These are phyloP conservation scores for Malus hybrid DNA, from an alignment of 331 rosid species.

Conservation along the genomic window DNA sequence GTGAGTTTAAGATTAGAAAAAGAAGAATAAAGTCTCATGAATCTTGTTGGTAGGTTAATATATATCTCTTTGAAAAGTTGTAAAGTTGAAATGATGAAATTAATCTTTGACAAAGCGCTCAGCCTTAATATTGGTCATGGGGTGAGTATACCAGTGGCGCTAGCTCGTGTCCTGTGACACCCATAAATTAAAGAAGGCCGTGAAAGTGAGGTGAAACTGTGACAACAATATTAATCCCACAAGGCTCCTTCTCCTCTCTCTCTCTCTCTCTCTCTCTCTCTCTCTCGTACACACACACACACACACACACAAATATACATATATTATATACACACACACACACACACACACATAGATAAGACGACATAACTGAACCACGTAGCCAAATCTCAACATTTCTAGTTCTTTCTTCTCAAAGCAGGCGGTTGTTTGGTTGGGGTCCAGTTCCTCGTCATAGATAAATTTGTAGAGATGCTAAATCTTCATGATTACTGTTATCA, in stretches of 20 bases:
- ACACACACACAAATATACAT: too few relatives aligned
- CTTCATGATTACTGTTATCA: background rate
- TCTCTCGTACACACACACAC: too few relatives aligned
- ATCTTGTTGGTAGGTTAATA: background rate
- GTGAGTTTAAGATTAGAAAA: background rate
- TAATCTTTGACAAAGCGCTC: background rate
- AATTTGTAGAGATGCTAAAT: background rate
- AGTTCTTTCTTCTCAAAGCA: background rate
- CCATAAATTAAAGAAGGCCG: conserved; percentile 58
- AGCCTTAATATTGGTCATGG: conserved; percentile 49
- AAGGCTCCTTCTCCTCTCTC: conserved; percentile 44
- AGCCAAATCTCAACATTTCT: background rate
- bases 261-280: conserved; percentile 27
- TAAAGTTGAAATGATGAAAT: background rate
- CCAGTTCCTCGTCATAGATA: background rate
- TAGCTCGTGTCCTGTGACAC: conserved; percentile 66
- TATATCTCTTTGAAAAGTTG: background rate
- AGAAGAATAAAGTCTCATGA: conserved; percentile 1
- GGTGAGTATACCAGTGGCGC: conserved; percentile 12
- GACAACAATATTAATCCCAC: conserved; percentile 39
- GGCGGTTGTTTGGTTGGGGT: background rate
- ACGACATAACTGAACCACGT: conserved; percentile 7
- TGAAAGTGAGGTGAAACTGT: conserved; percentile 52
- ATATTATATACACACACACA: too few relatives aligned
- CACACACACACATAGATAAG: too few relatives aligned